A percentile compares a stretch with the other conserved stretches of the same genome.
phyloP scores from a whole-genome alignment of 306 rosid species.

The Prunus dulcis region DNA sequence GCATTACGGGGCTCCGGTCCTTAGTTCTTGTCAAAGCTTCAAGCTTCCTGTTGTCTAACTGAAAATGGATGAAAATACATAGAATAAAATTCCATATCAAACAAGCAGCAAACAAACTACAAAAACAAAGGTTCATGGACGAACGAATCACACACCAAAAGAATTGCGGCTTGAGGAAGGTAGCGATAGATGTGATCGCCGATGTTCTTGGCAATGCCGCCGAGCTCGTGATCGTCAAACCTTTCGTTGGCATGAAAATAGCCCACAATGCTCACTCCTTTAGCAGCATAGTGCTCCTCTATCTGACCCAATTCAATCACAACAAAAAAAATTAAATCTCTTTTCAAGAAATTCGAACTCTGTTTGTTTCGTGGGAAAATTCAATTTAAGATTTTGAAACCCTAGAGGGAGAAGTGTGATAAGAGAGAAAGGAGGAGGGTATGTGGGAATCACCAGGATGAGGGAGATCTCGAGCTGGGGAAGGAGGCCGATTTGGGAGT shows the following conservation, averaged over 20 bases:
- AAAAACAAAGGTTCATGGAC: neutral
- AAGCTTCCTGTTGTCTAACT: conserved; percentile 91
- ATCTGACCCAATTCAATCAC: conserved; percentile 45
- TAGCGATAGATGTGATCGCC: conserved; percentile 86
- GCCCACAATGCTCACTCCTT: conserved; percentile 77
- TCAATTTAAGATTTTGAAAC: neutral
- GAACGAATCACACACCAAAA: conserved; percentile 55
- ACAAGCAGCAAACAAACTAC: neutral
- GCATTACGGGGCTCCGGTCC: conserved; percentile 62
- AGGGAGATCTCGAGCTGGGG: conserved; percentile 98
- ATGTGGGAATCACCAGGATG: conserved; percentile 46
- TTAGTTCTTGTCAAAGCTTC: conserved; percentile 65
- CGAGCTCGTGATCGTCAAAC: conserved; percentile 73
- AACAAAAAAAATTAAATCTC: conserved; percentile 4
- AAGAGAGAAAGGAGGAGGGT: neutral
- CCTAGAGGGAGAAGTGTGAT: neutral
- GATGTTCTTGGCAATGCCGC: conserved; percentile 73
- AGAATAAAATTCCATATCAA: neutral
- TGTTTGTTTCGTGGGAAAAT: neutral
- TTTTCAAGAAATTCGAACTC: neutral
- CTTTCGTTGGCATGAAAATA: conserved; percentile 97
- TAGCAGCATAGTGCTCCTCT: conserved; percentile 70
- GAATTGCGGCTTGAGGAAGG: conserved; percentile 82
- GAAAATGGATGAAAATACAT: conserved; percentile 7
- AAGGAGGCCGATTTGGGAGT: conserved; percentile 83